Conservation (phyloP, 75 land plant species). For the Pinus tabuliformis region DNA sequence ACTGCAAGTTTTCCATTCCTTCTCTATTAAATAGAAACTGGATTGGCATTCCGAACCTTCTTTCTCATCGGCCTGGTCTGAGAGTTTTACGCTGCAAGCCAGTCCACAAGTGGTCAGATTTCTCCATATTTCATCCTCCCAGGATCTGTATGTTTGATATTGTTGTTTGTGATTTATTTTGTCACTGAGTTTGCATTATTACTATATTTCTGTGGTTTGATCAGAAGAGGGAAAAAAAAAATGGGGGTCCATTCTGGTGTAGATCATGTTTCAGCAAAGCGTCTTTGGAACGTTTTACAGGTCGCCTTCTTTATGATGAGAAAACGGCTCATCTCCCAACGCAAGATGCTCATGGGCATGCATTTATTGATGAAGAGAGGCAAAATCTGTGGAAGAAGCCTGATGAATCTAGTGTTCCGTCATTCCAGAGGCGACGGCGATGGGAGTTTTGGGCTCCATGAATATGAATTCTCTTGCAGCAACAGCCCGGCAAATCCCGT, state of each 20-base stretch:
- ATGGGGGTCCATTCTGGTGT: neutral
- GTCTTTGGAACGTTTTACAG: constrained; percentile 21
- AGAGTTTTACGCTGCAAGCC: neutral
- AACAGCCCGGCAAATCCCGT: constrained; percentile 27
- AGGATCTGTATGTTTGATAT: neutral
- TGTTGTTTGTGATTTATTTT: neutral
- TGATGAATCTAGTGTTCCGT: constrained; percentile 7
- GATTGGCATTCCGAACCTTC: neutral
- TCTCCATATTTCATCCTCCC: neutral
- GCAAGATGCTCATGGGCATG: constrained; percentile 29
- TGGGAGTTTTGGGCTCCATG: constrained; percentile 12
- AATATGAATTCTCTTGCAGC: constrained; percentile 47
- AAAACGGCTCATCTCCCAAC: constrained; percentile 29
- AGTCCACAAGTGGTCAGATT: neutral
- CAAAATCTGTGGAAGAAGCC: constrained; percentile 19
- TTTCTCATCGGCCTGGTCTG: neutral
- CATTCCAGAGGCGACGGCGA: neutral
- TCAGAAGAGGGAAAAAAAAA: too few species aligned
- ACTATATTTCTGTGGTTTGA: too few species aligned
- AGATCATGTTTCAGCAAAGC: constrained; percentile 7
- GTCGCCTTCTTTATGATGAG: constrained; percentile 24
- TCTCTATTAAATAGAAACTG: too few species aligned
- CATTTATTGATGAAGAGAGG: constrained; percentile 37
- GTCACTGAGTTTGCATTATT: too few species aligned
- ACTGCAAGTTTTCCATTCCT: too few species aligned